Conservation (phyloP, 2,329 filamentous ascomycete species). For the Penicillium sp. region DNA sequence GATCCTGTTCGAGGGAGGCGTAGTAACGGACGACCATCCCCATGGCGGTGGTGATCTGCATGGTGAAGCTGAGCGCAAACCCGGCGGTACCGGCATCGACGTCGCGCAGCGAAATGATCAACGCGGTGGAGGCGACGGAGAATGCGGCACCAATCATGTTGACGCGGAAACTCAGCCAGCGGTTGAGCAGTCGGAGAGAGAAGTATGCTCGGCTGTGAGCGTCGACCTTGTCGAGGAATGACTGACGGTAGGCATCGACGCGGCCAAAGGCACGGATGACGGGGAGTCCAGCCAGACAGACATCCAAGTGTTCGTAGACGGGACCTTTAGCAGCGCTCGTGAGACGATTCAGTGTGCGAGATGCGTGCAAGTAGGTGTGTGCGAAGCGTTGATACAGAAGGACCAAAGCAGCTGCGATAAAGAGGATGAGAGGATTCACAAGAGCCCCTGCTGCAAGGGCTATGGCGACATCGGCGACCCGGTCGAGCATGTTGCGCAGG, state of each 20-base stretch:
- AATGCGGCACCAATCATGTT: slow-evolving; percentile 62
- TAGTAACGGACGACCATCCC: slow-evolving; percentile 51
- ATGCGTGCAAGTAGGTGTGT: slow-evolving; percentile 22
- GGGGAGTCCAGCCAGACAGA: slow-evolving; percentile 62
- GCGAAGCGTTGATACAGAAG: too few relatives aligned
- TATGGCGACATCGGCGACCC: slow-evolving; percentile 56
- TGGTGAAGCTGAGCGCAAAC: not conserved
- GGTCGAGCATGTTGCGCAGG: slow-evolving; percentile 54
- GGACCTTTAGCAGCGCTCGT: slow-evolving; percentile 70
- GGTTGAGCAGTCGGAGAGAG: slow-evolving; percentile 65
- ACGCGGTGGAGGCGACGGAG: slow-evolving; percentile 54
- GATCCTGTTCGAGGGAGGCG: slow-evolving; percentile 38
- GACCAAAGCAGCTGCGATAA: not conserved
- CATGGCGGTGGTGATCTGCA: slow-evolving; percentile 33
- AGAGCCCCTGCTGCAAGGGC: slow-evolving; percentile 58
- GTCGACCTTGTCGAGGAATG: slow-evolving; percentile 40
- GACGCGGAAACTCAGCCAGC: slow-evolving; percentile 71
- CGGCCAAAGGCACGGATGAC: slow-evolving; percentile 71
- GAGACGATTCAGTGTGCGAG: slow-evolving; percentile 52
- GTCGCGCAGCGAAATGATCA: not conserved
- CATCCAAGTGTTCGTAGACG: slow-evolving; percentile 70
- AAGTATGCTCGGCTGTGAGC: slow-evolving; percentile 59
- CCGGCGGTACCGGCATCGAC: not conserved
- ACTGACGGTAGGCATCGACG: slow-evolving; percentile 60
- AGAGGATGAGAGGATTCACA: not conserved